phyloP scores from a whole-genome alignment of 352 stramenopile species.

The Aphanomyces astaci region DNA sequence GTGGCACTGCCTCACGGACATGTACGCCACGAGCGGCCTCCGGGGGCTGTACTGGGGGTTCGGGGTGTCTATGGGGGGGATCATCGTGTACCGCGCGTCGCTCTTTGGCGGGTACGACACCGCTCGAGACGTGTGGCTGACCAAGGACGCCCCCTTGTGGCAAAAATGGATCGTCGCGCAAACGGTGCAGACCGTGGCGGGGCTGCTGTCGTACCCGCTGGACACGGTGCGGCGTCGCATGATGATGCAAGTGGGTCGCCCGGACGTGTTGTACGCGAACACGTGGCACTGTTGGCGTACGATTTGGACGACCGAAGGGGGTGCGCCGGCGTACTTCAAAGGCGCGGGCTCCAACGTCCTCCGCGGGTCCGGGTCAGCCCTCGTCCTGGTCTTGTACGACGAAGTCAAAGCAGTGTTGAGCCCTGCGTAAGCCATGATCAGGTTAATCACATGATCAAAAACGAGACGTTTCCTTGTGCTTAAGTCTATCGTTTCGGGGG shows the following conservation, averaged over 20 bases:
- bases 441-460: too few relatives aligned
- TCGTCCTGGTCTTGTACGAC: conserved; percentile 98
- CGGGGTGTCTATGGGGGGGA: conserved; percentile 96
- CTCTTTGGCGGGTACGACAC: conserved; percentile 99
- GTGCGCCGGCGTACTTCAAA: conserved; percentile 95
- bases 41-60: conserved; percentile 98
- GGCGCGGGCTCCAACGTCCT: conserved; percentile 97
- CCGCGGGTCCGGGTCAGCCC: conserved; percentile 95
- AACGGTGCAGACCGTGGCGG: conserved; percentile 82
- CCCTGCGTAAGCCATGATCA: too few relatives aligned
- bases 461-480: too few relatives aligned
- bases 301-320: conserved; percentile 96
- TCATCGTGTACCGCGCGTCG: conserved; percentile 97
- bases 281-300: conserved; percentile 95
- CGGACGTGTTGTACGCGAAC: conserved; percentile 96
- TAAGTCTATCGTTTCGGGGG: too few relatives aligned
- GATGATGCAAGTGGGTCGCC: conserved; percentile 97
- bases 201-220: conserved; percentile 95
- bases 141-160: conserved; percentile 77
- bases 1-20: conserved; percentile 94
- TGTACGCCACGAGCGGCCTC: conserved; percentile 87
- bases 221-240: conserved; percentile 93
- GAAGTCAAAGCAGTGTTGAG: conserved; percentile 91
- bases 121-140: conserved; percentile 82
- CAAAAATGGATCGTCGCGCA: conserved; percentile 89